A percentile compares a stretch with the other conserved stretches of the same genome.
Conservation (phyloP, 768 basidiomycete genomes). For the Tricholoma furcatifolium region DNA sequence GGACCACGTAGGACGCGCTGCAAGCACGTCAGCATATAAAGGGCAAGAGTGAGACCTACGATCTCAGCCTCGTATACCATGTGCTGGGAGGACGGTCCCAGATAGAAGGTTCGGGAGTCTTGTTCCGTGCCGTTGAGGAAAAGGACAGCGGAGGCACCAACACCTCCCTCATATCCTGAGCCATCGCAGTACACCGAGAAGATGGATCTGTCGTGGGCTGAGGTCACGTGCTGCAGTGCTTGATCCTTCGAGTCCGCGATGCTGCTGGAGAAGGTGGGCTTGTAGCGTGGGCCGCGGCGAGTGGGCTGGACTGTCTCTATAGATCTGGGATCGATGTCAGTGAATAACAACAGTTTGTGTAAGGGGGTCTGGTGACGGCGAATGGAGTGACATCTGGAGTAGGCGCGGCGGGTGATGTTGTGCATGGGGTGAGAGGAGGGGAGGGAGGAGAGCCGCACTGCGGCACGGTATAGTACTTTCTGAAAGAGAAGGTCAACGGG, state of each 20-base stretch:
- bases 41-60: too few relatives aligned
- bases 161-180: too few relatives aligned
- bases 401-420: background rate
- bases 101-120: background rate
- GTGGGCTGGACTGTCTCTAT: background rate
- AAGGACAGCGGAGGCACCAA: too few relatives aligned
- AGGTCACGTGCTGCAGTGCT: background rate
- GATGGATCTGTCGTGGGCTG: background rate
- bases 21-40: too few relatives aligned
- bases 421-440: conserved; percentile 11
- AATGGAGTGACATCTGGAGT: background rate
- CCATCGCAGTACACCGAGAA: too few relatives aligned
- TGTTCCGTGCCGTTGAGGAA: too few relatives aligned
- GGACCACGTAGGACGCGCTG: too few relatives aligned
- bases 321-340: background rate
- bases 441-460: too few relatives aligned
- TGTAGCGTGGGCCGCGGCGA: conserved; percentile 1
- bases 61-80: too few relatives aligned
- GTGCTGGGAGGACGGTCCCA: background rate
- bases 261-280: conserved; percentile 5
- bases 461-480: too few relatives aligned
- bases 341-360: conserved; percentile 4
- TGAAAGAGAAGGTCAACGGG: too few relatives aligned
- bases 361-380: conserved; percentile 7
- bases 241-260: conserved; percentile 1